Conservation (phyloP, 2,329 filamentous ascomycete species). For the Neurospora sp. region DNA sequence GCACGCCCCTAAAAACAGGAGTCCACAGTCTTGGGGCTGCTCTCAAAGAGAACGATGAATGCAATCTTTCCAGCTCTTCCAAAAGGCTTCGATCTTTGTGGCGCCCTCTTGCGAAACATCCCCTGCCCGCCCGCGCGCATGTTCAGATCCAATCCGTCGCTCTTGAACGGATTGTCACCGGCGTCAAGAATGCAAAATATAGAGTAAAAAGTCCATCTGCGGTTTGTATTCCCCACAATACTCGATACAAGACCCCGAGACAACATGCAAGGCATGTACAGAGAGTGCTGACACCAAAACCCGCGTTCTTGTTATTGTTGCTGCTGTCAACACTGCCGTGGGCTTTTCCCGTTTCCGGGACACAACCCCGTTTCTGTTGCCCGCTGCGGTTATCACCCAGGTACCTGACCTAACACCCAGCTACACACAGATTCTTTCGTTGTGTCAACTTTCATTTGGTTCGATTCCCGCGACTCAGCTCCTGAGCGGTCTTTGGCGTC, state of each 20-base stretch:
- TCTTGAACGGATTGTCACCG: neutral
- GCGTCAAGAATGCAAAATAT: neutral
- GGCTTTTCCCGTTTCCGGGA: neutral
- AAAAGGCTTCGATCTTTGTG: neutral
- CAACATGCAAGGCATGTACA: neutral
- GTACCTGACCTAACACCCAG: neutral
- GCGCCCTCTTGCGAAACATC: neutral
- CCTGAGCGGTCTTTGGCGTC: neutral
- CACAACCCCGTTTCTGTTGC: neutral
- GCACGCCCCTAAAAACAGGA: neutral
- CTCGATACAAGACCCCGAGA: neutral
- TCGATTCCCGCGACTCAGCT: neutral
- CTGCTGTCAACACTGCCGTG: neutral
- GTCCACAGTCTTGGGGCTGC: neutral
- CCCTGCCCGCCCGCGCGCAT: neutral
- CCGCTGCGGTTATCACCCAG: neutral
- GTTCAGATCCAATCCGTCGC: neutral
- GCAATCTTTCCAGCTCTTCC: neutral
- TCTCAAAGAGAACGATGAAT: neutral
- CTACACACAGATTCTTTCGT: neutral
- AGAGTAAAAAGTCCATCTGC: neutral
- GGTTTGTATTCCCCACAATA: neutral
- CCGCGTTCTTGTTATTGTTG: neutral
- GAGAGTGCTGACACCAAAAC: neutral
- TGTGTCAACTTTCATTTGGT: neutral